Percentiles rank a stretch among this genome's conserved stretches.
phyloP scores from a whole-genome alignment of 2,329 filamentous ascomycete species.

The Ophiostoma triangulosporum region DNA sequence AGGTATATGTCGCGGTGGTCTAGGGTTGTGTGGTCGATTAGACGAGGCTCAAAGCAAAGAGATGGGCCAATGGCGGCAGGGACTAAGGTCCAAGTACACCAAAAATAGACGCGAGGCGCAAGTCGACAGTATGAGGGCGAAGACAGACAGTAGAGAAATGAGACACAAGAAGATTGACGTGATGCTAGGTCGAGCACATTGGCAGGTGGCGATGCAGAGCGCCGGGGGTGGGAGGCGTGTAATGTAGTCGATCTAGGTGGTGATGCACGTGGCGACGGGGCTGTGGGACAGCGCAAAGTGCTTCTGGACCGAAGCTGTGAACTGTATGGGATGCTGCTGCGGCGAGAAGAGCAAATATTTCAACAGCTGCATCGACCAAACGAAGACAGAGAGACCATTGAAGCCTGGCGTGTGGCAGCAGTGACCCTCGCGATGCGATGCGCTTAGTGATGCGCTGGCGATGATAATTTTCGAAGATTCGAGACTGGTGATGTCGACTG shows the following conservation, averaged over 20 bases:
- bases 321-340: not conserved
- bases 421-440: not conserved
- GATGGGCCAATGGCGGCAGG: constrained; percentile 3
- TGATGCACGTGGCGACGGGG: constrained; percentile 3
- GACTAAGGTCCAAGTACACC: not conserved
- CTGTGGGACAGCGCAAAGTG: not conserved
- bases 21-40: not conserved
- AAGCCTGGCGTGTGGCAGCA: not conserved
- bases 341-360: no score
- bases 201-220: not conserved
- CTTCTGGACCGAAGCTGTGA: no score
- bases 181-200: not conserved
- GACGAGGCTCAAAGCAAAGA: not conserved
- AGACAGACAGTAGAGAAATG: not conserved
- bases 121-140: not conserved
- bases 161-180: not conserved
- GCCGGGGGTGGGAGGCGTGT: not conserved
- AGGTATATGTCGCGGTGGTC: not conserved
- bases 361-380: not conserved
- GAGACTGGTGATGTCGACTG: not conserved
- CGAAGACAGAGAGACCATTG: not conserved
- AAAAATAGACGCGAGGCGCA: not conserved
- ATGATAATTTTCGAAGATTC: no score
- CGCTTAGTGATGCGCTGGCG: not conserved
- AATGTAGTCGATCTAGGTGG: no score